phyloP scores from a whole-genome alignment of 768 basidiomycete genomes.

The Mrakia gelida region DNA sequence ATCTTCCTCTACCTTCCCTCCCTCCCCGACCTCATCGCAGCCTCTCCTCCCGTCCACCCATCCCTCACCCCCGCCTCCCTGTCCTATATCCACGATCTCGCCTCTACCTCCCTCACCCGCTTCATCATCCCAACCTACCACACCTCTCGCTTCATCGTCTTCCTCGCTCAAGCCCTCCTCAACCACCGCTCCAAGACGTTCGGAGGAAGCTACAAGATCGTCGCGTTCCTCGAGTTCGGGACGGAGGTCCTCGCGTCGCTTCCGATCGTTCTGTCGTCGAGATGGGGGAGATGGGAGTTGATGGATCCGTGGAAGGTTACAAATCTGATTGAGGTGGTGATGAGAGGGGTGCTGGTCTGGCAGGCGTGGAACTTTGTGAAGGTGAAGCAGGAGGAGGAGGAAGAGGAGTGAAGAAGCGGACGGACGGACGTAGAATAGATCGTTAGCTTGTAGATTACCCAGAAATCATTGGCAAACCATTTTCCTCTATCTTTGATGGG shows the following conservation, averaged over 20 bases:
- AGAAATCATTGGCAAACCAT: too few species aligned
- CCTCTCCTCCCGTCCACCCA: neutral
- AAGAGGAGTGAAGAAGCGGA: neutral
- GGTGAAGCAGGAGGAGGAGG: constrained; percentile 4
- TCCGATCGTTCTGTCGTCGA: constrained; percentile 1
- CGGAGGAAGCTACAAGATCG: constrained; percentile 2
- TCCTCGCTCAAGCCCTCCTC: constrained; percentile 6
- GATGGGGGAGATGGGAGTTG: constrained; percentile 6
- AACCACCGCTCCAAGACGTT: constrained; percentile 4
- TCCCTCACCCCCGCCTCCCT: constrained; percentile 3
- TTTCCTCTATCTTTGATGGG: too few species aligned
- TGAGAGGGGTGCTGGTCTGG: neutral
- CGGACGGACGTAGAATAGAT: too few species aligned
- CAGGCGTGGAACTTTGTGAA: neutral
- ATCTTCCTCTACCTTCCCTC: neutral
- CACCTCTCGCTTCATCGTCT: neutral
- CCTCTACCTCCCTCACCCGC: neutral
- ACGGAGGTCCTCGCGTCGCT: neutral
- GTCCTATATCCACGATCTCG: neutral
- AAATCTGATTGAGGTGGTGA: neutral
- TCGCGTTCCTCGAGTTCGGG: constrained; percentile 3
- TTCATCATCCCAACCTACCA: neutral
- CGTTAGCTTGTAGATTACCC: too few species aligned
- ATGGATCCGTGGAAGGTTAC: constrained; percentile 1
- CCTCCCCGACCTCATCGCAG: constrained; percentile 1